Percentiles rank a stretch among this genome's conserved stretches.
Conservation (phyloP, 192 early-diverging fungal genomes). For the Podila horticola region DNA sequence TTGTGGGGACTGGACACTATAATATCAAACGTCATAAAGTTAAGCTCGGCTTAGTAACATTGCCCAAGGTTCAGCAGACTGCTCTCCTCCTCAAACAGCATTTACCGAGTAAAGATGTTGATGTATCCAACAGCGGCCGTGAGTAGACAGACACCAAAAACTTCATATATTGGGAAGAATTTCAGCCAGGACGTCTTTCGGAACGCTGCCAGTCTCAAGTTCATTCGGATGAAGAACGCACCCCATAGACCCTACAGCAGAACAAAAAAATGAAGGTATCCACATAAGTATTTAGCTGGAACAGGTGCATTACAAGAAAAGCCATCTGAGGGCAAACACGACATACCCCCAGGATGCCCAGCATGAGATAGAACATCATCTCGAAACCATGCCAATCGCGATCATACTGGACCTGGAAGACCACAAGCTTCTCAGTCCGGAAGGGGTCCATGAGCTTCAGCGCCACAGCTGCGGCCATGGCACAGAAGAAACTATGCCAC, state of each 20-base stretch:
- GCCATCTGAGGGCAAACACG: not conserved
- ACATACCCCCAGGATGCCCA: slow-evolving; percentile 83
- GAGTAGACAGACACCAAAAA: slow-evolving; percentile 70
- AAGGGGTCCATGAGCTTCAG: slow-evolving; percentile 84
- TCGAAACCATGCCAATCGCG: slow-evolving; percentile 94
- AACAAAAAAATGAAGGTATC: not conserved
- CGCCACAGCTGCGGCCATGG: slow-evolving; percentile 87
- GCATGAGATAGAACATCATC: slow-evolving; percentile 83
- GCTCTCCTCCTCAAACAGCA: not conserved
- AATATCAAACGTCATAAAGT: not conserved
- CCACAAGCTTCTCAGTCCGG: slow-evolving; percentile 84
- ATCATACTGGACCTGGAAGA: slow-evolving; percentile 91
- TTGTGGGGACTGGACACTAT: slow-evolving; percentile 84
- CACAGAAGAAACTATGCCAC: slow-evolving; percentile 95
- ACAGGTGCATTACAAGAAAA: slow-evolving; percentile 6
- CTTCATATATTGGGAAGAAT: slow-evolving; percentile 79
- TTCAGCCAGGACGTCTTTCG: slow-evolving; percentile 80
- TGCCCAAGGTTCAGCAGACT: no score
- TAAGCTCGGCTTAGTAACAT: not conserved
- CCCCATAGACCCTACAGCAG: slow-evolving; percentile 81
- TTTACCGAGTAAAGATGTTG: slow-evolving; percentile 83
- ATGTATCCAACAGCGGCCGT: slow-evolving; percentile 82
- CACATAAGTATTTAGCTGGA: not conserved
- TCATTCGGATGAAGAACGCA: slow-evolving; percentile 80
- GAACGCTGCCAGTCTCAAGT: slow-evolving; percentile 71